These are phyloP conservation scores for Claviceps digitariae DNA, from an alignment of 2,329 filamentous ascomycete genomes.

Conservation along the genomic window DNA sequence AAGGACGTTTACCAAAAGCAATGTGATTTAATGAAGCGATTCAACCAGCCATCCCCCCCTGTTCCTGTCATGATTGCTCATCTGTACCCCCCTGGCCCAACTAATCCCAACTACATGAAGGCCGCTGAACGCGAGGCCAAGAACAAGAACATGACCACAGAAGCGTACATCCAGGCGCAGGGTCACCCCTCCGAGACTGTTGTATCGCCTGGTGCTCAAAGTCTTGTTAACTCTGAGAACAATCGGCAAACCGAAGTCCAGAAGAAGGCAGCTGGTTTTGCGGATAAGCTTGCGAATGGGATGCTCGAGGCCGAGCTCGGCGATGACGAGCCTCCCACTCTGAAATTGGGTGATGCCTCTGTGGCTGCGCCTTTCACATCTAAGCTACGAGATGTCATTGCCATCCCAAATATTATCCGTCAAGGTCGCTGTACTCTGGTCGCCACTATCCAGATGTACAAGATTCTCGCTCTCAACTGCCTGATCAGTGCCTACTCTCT, in stretches of 20 bases:
- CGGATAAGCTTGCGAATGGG: conserved; percentile 70
- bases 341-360: conserved; percentile 94
- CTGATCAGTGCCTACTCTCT: conserved; percentile 95
- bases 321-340: conserved; percentile 80
- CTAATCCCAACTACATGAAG: conserved; percentile 88
- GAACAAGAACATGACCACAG: conserved; percentile 56
- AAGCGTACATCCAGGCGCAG: conserved; percentile 40
- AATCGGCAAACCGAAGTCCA: conserved; percentile 45
- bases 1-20: conserved; percentile 99
- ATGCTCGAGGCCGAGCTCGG: conserved; percentile 88
- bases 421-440: conserved; percentile 96
- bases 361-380: conserved; percentile 96
- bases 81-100: conserved; percentile 78
- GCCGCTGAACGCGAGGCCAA: conserved; percentile 77
- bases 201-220: conserved; percentile 52
- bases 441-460: conserved; percentile 99
- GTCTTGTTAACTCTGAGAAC: conserved; percentile 21
- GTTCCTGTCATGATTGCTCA: conserved; percentile 89
- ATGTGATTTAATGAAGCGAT: conserved; percentile 76
- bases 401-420: conserved; percentile 94
- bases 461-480: conserved; percentile 95
- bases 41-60: conserved; percentile 87
- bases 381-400: conserved; percentile 92
- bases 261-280: conserved; percentile 61
- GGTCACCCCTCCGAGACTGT: conserved; percentile 47